Base-by-base conservation (phyloP, 2,329 filamentous ascomycete genomes). In the Chaetomium sp. region DNA sequence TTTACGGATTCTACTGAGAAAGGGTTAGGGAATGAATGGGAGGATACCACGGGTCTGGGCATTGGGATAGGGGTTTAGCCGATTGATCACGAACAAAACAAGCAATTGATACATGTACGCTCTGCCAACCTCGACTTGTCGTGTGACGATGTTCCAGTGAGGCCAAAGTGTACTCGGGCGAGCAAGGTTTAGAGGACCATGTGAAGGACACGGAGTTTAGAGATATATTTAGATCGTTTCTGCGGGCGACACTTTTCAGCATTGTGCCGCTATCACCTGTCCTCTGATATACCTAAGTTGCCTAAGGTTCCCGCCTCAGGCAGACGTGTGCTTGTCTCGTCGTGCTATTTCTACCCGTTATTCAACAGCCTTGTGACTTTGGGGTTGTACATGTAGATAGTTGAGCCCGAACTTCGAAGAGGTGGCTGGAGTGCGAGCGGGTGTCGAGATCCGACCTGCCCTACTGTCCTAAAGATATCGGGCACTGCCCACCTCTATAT, bases 31-130 rank as follows among this genome's bases (percentile, higher is more conserved):
- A 60, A 35, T 19, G 49, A 31, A 56, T 38, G 56, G 61, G 62
- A 56, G 56, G 49, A 63, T 63, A 63, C 61, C 61, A 63, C 55
- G 61, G 61, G 53, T 10, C 7, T 31, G 60, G 38, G 10, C 13
- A 62, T 19, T 42, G 54, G 61, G 42, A 23, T 10, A 21, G 60
- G 38, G 7, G 9, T n/a, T 29, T 45, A 33, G 16, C 35, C 10
- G 19, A 9, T 42, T 47, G 58, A 23, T 31, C 33, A 54, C 19
- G 23, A 38, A 54, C 33, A 33, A 47, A 31, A 47, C 56, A 61
- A 54, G 51, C 38, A 59, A 42, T 42, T 54, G n/a, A 49, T 49
- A 62, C 38, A 9, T 21, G 27, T 27, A 38, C 27, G 45, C 33
- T 57, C 19, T 57, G 23, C 6, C 9, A n/a, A 29, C 19, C 29